Percentiles rank a stretch among this genome's conserved stretches.
These are phyloP conservation scores for Petunia secreta DNA, from an alignment of 257 asterid species.

Conservation along the genomic window DNA sequence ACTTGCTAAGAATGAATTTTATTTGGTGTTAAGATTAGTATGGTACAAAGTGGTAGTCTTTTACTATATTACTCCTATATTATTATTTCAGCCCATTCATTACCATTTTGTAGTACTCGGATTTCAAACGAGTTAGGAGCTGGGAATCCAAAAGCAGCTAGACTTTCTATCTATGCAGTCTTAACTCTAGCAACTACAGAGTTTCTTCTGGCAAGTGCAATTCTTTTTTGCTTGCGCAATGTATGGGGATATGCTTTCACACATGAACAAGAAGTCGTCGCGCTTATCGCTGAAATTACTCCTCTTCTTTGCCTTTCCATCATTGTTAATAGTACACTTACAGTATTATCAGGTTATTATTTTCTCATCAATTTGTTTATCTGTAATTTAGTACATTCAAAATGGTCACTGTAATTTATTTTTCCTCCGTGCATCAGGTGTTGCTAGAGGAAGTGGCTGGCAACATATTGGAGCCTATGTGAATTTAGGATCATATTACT, in stretches of 20 bases:
- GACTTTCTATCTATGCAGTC: constrained; percentile 44
- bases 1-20: not conserved
- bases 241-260: constrained; percentile 66
- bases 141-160: constrained; percentile 61
- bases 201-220: constrained; percentile 45
- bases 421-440: constrained; percentile 40
- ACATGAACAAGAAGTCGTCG: constrained; percentile 50
- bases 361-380: not conserved
- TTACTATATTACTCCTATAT: too few species aligned
- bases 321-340: constrained; percentile 58
- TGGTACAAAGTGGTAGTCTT: not conserved
- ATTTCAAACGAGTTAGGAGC: constrained; percentile 78
- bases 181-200: constrained; percentile 51
- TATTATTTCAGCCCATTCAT: too few species aligned
- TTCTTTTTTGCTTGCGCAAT: constrained; percentile 41
- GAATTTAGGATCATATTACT: constrained; percentile 48
- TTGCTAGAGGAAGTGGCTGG: constrained; percentile 88
- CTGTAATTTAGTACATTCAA: not conserved
- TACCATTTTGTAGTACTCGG: constrained; percentile 50
- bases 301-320: constrained; percentile 63
- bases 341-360: constrained; percentile 58
- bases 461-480: constrained; percentile 82
- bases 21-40: too few species aligned
- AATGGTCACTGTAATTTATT: not conserved
- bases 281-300: constrained; percentile 53